Percentiles rank a stretch among this genome's conserved stretches.
phyloP scores from a whole-genome alignment of 768 basidiomycete species.

The Trichaptum fuscoviolaceum region DNA sequence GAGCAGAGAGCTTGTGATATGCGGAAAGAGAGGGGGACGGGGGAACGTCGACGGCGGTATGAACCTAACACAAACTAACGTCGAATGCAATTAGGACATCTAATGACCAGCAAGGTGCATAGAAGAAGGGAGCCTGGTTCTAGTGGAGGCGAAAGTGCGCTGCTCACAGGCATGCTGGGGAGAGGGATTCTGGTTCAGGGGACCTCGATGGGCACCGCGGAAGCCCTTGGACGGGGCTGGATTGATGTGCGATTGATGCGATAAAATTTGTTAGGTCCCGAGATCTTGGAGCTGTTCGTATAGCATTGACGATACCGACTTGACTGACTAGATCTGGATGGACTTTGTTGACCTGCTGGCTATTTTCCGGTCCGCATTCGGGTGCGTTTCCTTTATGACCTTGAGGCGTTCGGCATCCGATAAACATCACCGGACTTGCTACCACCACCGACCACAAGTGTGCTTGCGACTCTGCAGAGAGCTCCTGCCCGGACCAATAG shows the following conservation, averaged over 20 bases:
- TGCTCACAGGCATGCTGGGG: not conserved
- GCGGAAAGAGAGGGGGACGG: not conserved
- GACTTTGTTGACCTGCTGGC: constrained; percentile 76
- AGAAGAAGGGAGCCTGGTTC: not conserved
- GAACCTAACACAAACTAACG: not conserved
- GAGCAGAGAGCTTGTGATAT: not conserved
- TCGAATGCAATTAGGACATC: not conserved
- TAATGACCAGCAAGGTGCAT: not conserved
- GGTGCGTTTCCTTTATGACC: not conserved
- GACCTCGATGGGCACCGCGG: not conserved
- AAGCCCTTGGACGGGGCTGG: not conserved
- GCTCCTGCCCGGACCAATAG: not conserved
- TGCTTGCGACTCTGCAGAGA: not conserved
- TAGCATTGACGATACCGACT: constrained; percentile 54
- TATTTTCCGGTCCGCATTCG: not conserved
- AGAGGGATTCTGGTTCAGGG: not conserved
- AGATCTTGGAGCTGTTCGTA: not conserved
- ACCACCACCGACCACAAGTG: not conserved
- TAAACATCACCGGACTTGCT: not conserved
- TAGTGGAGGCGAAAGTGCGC: not conserved
- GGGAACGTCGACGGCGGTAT: not conserved
- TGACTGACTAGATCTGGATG: constrained; percentile 92
- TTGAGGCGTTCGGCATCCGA: not conserved
- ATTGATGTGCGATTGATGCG: not conserved
- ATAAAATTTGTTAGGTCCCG: not conserved